Conservation (phyloP, 2,329 filamentous ascomycete genomes). For the Penicillium sp. region DNA sequence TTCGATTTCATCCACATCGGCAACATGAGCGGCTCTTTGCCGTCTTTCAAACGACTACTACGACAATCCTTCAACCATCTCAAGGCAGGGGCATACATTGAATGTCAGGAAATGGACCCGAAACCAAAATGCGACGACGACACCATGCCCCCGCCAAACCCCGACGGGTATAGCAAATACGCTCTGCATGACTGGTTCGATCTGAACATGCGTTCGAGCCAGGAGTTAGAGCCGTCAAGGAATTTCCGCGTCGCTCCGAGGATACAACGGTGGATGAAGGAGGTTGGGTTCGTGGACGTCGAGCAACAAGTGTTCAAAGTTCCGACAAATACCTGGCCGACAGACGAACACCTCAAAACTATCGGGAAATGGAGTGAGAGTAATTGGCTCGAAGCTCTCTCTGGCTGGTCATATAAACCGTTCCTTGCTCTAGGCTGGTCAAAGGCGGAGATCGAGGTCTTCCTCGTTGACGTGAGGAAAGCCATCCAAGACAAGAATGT, state of each 20-base stretch:
- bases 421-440: conserved; percentile 43
- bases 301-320: conserved; percentile 52
- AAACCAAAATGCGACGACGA: conserved; percentile 51
- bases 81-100: conserved; percentile 53
- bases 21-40: conserved; percentile 55
- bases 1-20: conserved; percentile 60
- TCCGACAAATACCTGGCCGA: conserved; percentile 51
- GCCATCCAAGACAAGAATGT: conserved; percentile 39
- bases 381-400: conserved; percentile 44
- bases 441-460: conserved; percentile 45
- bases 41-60: conserved; percentile 55
- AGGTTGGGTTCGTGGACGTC: conserved; percentile 56
- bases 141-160: conserved; percentile 48
- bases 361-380: conserved; percentile 49
- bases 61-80: conserved; percentile 49
- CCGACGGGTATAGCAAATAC: conserved; percentile 32
- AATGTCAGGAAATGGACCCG: conserved; percentile 44
- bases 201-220: conserved; percentile 41
- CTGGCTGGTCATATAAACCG: conserved; percentile 44
- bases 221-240: conserved; percentile 40
- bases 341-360: conserved; percentile 44
- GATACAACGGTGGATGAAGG: conserved; percentile 52
- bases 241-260: conserved; percentile 52
- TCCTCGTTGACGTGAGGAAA: conserved; percentile 42
- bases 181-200: conserved; percentile 50